A percentile compares a stretch with the other conserved stretches of the same genome.
phyloP scores from a whole-genome alignment of 352 stramenopile genomes.

The Sclerospora graminicola region DNA sequence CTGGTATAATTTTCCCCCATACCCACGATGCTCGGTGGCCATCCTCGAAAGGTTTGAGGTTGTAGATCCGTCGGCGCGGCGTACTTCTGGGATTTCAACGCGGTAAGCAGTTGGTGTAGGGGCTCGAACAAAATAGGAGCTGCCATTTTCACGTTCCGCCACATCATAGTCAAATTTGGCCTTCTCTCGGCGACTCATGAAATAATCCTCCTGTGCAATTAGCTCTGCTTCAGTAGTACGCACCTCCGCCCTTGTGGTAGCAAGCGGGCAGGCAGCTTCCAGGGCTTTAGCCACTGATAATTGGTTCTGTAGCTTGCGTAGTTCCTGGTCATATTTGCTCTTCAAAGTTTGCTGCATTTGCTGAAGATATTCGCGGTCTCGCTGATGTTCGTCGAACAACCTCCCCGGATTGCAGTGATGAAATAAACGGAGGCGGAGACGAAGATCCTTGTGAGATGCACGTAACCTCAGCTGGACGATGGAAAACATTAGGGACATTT shows the following conservation, averaged over 20 bases:
- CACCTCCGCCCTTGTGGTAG: background rate
- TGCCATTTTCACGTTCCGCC: background rate
- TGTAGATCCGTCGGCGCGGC: no score
- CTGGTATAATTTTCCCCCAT: no score
- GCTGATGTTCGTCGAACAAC: no score
- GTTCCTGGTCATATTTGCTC: background rate
- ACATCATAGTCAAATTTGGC: slow-evolving; percentile 3
- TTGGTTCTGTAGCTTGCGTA: background rate
- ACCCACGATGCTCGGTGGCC: background rate
- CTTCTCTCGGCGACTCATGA: no score
- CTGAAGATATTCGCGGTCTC: no score
- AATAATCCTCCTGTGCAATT: no score
- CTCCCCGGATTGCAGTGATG: background rate
- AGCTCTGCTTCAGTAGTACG: no score
- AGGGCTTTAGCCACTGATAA: background rate
- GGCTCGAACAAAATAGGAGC: slow-evolving; percentile 1
- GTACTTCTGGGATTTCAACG: background rate
- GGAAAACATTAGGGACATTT: background rate
- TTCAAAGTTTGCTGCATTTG: no score
- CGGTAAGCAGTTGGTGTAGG: background rate
- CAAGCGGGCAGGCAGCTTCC: no score
- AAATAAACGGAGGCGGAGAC: background rate
- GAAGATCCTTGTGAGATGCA: background rate
- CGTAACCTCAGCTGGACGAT: background rate
- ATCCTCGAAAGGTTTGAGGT: background rate